Conservation (phyloP, 495 filamentous ascomycete genomes). For the Talaromyces nanjingensis region DNA sequence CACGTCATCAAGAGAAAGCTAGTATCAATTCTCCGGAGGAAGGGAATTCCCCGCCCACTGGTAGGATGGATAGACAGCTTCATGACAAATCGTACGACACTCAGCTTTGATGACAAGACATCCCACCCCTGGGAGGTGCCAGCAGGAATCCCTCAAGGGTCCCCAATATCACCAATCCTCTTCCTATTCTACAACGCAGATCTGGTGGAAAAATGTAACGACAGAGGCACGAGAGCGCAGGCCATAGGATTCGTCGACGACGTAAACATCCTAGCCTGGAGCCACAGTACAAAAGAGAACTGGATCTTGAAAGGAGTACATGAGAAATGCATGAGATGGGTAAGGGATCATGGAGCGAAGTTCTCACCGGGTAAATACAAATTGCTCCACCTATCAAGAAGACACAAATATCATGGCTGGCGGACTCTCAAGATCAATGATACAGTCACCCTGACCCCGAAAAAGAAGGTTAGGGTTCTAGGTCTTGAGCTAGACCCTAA, state of each 20-base stretch:
- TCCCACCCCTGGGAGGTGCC: too few relatives aligned
- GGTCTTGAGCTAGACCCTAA: neutral
- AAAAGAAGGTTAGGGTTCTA: neutral
- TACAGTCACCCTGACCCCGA: neutral
- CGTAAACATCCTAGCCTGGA: neutral
- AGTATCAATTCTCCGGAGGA: too few relatives aligned
- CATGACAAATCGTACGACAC: too few relatives aligned
- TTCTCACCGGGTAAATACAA: neutral
- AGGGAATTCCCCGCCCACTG: too few relatives aligned
- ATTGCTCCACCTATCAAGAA: neutral
- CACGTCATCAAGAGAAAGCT: too few relatives aligned
- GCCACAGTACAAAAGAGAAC: neutral
- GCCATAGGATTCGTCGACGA: neutral
- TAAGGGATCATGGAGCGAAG: neutral
- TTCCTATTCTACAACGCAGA: slow-evolving; percentile 10
- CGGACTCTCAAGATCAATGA: neutral
- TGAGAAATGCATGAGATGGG: neutral
- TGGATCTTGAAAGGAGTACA: too few relatives aligned
- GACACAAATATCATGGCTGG: too few relatives aligned
- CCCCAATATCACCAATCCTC: slow-evolving; percentile 10
- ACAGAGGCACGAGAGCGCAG: neutral
- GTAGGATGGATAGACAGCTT: too few relatives aligned
- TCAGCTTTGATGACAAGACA: too few relatives aligned
- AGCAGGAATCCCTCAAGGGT: slow-evolving; percentile 8
- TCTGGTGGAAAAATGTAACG: slow-evolving; percentile 3